Conservation (phyloP, 805 yeast species). For the Sugiyamaella chiloensis region DNA sequence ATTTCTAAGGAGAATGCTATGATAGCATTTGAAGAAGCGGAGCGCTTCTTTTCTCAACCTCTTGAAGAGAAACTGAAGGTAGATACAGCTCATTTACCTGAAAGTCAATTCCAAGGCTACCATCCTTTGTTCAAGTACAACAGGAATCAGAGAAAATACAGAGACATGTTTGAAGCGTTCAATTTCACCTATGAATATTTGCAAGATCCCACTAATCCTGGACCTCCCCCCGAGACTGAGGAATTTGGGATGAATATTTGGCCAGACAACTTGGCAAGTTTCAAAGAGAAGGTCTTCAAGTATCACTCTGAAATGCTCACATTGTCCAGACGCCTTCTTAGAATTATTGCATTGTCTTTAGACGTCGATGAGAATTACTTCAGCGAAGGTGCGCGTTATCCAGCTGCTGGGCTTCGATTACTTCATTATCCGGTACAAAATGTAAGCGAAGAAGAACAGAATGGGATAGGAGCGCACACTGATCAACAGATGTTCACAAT, state of each 20-base stretch:
- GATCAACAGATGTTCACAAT: neutral
- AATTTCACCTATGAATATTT: neutral
- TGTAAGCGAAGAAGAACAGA: neutral
- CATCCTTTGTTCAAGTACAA: neutral
- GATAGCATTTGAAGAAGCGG: neutral
- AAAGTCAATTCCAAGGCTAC: neutral
- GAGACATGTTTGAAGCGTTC: neutral
- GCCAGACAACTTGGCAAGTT: neutral
- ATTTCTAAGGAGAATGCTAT: neutral
- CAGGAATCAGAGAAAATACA: neutral
- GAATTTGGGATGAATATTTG: neutral
- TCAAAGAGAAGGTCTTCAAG: neutral
- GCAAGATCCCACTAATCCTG: neutral
- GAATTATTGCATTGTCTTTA: neutral
- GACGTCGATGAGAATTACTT: neutral
- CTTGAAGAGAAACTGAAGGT: neutral
- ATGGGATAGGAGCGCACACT: neutral
- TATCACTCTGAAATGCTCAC: neutral
- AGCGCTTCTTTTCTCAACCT: neutral
- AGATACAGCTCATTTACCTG: neutral
- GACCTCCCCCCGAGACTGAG: neutral
- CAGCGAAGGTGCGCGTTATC: neutral
- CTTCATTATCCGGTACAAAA: neutral
- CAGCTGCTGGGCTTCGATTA: constrained; percentile 3
- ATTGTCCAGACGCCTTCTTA: neutral